A percentile compares a stretch with the other conserved stretches of the same genome.
Conservation (phyloP, 805 yeast species). For the Candida peoriensis region DNA sequence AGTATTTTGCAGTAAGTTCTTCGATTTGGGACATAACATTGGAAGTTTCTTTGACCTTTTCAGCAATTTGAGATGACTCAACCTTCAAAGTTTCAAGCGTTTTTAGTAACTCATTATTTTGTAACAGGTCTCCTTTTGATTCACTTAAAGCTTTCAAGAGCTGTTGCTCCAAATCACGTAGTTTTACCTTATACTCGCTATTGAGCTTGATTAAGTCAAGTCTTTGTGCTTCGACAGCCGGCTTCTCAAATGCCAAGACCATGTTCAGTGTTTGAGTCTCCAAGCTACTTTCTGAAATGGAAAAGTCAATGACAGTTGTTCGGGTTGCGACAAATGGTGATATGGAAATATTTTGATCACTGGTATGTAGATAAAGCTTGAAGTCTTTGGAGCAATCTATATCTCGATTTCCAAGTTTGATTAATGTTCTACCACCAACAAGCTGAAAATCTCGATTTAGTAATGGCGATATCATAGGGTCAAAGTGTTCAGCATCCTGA, state of each 20-base stretch:
- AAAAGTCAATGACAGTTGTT: constrained; percentile 61
- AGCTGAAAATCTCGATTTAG: constrained; percentile 54
- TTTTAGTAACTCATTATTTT: constrained; percentile 53
- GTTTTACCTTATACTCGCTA: constrained; percentile 50
- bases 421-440: constrained; percentile 65
- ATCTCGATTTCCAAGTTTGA: constrained; percentile 55
- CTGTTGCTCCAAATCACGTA: constrained; percentile 52
- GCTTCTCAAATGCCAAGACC: constrained; percentile 49
- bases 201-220: constrained; percentile 47
- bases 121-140: constrained; percentile 59
- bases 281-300: constrained; percentile 63
- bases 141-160: constrained; percentile 54
- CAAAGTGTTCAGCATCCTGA: constrained; percentile 75
- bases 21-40: constrained; percentile 52
- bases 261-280: constrained; percentile 57
- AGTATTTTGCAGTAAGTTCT: constrained; percentile 39
- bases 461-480: constrained; percentile 65
- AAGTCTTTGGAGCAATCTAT: constrained; percentile 67
- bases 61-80: constrained; percentile 51
- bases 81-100: constrained; percentile 61
- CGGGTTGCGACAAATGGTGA: constrained; percentile 58
- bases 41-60: constrained; percentile 49
- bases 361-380: constrained; percentile 54
- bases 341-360: constrained; percentile 43
- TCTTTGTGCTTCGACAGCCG: constrained; percentile 62